A percentile compares a stretch with the other conserved stretches of the same genome.
phyloP scores from a whole-genome alignment of 2,329 filamentous ascomycete genomes.

The Metarhizium robertsii region DNA sequence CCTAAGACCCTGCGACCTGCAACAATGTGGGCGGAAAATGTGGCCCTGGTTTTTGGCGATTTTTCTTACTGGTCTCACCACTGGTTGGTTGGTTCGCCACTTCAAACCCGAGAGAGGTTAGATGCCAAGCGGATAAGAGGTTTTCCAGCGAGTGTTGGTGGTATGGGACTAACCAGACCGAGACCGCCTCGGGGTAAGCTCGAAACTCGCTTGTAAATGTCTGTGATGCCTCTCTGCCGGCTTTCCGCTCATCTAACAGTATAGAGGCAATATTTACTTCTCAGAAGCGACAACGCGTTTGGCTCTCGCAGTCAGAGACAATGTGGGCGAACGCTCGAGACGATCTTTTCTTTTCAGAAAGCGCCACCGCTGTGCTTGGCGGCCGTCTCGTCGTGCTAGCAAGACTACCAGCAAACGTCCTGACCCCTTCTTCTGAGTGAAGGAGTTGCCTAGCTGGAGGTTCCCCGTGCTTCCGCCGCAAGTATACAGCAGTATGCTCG shows the following conservation, averaged over 20 bases:
- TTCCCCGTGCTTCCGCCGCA: not conserved
- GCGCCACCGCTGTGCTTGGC: too few relatives aligned
- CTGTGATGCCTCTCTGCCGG: not conserved
- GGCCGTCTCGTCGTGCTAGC: too few relatives aligned
- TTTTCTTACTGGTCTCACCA: not conserved
- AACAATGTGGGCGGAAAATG: not conserved
- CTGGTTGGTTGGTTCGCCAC: not conserved
- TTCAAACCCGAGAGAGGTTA: not conserved
- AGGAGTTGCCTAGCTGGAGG: not conserved
- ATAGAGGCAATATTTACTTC: too few relatives aligned
- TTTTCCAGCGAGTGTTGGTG: too few relatives aligned
- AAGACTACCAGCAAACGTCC: too few relatives aligned
- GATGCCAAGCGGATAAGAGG: not conserved
- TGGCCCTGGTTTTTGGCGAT: not conserved
- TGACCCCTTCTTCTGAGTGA: too few relatives aligned
- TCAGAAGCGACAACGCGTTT: too few relatives aligned
- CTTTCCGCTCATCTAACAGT: too few relatives aligned
- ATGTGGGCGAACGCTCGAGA: too few relatives aligned
- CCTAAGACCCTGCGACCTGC: not conserved
- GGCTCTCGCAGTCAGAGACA: too few relatives aligned
- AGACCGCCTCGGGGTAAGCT: not conserved
- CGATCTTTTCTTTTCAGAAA: too few relatives aligned
- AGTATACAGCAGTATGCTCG: not conserved
- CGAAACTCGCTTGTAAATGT: not conserved
- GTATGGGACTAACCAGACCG: too few relatives aligned